These are phyloP conservation scores for Spergularia bocconei DNA, from an alignment of 148 eudicot genomes.

Conservation along the genomic window DNA sequence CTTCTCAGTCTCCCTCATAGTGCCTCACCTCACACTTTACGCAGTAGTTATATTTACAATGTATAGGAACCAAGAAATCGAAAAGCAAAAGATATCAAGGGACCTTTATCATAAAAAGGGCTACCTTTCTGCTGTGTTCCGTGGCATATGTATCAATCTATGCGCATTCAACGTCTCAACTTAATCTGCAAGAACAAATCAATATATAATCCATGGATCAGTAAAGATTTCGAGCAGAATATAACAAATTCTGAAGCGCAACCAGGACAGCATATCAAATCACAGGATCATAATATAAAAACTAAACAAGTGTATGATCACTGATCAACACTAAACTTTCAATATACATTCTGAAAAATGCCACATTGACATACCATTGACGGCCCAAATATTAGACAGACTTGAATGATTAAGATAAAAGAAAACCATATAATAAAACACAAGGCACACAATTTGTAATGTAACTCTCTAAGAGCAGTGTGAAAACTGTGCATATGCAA, in stretches of 20 bases:
- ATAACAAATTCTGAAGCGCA: neutral
- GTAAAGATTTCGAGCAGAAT: neutral
- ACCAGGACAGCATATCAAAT: neutral
- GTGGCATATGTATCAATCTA: conserved; percentile 7
- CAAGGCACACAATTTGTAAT: neutral
- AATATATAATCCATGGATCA: conserved; percentile 8
- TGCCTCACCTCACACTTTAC: neutral
- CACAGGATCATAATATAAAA: too few relatives aligned
- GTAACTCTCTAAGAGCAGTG: neutral
- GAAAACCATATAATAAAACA: neutral
- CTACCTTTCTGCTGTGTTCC: conserved; percentile 21
- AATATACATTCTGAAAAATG: too few relatives aligned
- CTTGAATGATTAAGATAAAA: neutral
- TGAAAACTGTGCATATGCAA: neutral
- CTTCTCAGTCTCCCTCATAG: conserved; percentile 63
- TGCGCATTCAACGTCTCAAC: neutral
- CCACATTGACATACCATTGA: neutral
- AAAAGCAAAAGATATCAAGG: conserved; percentile 12
- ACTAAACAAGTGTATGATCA: too few relatives aligned
- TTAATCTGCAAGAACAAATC: conserved; percentile 23
- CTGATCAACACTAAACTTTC: too few relatives aligned
- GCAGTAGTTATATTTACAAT: neutral
- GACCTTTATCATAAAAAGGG: conserved; percentile 13
- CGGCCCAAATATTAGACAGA: neutral
- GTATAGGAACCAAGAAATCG: neutral